These are phyloP conservation scores for Scedosporium aurantiacum DNA, from an alignment of 2,329 filamentous ascomycete species.

Conservation along the genomic window DNA sequence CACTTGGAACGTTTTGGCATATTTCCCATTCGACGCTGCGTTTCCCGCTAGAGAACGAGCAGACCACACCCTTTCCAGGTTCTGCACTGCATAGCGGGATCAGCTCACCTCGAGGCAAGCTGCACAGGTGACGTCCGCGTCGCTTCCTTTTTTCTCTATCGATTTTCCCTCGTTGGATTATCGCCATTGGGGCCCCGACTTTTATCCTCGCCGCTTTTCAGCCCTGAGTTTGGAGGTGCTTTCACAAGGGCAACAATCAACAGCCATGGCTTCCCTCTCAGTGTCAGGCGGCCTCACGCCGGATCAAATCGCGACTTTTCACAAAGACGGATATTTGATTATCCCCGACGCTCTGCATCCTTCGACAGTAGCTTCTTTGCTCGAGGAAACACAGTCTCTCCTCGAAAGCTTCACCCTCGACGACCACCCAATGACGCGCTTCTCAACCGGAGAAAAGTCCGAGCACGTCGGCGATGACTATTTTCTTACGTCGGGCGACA, in stretches of 20 bases:
- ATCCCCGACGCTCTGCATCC: constrained; percentile 65
- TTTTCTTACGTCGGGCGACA: constrained; percentile 82
- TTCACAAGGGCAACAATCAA: neutral
- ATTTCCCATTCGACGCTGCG: too few relatives aligned
- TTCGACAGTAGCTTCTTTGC: constrained; percentile 54
- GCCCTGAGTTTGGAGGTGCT: neutral
- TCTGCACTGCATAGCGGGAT: too few relatives aligned
- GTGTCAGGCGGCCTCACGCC: constrained; percentile 48
- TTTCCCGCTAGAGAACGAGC: neutral
- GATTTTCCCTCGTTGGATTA: too few relatives aligned
- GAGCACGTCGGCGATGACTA: constrained; percentile 89
- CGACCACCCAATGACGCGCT: constrained; percentile 84
- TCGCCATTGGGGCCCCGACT: neutral
- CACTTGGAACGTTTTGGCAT: neutral
- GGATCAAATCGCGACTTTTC: constrained; percentile 61
- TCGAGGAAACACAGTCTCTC: constrained; percentile 63
- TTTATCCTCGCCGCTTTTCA: neutral
- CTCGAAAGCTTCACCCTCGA: constrained; percentile 67
- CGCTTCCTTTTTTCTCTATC: too few relatives aligned
- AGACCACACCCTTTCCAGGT: too few relatives aligned
- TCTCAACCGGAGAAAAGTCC: constrained; percentile 67
- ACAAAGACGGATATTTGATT: constrained; percentile 80
- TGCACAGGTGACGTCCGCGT: too few relatives aligned
- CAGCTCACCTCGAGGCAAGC: too few relatives aligned
- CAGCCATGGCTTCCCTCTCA: neutral